These are phyloP conservation scores for Penicillium parvum DNA, from an alignment of 495 filamentous ascomycete genomes.

Conservation along the genomic window DNA sequence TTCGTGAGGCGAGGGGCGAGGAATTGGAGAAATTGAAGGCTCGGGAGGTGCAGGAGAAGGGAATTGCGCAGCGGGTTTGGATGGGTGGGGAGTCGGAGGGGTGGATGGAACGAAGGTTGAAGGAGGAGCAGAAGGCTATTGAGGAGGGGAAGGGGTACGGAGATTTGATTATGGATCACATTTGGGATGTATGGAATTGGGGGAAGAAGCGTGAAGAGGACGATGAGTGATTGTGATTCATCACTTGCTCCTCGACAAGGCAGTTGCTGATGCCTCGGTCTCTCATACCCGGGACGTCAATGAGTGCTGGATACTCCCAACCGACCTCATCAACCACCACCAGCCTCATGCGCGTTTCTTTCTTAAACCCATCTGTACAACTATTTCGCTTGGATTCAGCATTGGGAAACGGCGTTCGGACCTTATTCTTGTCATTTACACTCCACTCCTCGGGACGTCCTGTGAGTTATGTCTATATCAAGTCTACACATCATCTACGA, in stretches of 20 bases:
- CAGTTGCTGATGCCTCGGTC: background rate
- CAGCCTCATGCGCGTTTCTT: too few relatives aligned
- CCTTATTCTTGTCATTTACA: background rate
- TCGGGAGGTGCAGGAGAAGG: slow-evolving; percentile 31
- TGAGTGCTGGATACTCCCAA: too few relatives aligned
- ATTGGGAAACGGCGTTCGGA: slow-evolving; percentile 1
- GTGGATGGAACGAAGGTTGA: slow-evolving; percentile 69
- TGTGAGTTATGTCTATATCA: too few relatives aligned
- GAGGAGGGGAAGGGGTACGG: slow-evolving; percentile 77
- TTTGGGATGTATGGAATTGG: slow-evolving; percentile 76
- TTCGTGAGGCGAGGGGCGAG: slow-evolving; percentile 30
- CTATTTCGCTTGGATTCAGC: background rate
- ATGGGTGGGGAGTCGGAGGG: slow-evolving; percentile 58
- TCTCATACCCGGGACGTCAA: too few relatives aligned
- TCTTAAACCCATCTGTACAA: too few relatives aligned
- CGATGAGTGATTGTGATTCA: slow-evolving; percentile 18
- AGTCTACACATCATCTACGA: too few relatives aligned
- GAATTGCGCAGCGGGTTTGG: slow-evolving; percentile 54
- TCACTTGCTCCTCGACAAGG: background rate
- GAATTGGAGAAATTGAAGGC: slow-evolving; percentile 42
- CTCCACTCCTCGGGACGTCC: background rate
- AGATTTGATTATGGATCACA: slow-evolving; percentile 76
- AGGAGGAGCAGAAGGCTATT: slow-evolving; percentile 66
- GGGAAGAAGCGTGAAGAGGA: slow-evolving; percentile 33
- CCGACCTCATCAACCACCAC: too few relatives aligned